phyloP scores from a whole-genome alignment of 495 filamentous ascomycete genomes.

The Penicillium arizonense region DNA sequence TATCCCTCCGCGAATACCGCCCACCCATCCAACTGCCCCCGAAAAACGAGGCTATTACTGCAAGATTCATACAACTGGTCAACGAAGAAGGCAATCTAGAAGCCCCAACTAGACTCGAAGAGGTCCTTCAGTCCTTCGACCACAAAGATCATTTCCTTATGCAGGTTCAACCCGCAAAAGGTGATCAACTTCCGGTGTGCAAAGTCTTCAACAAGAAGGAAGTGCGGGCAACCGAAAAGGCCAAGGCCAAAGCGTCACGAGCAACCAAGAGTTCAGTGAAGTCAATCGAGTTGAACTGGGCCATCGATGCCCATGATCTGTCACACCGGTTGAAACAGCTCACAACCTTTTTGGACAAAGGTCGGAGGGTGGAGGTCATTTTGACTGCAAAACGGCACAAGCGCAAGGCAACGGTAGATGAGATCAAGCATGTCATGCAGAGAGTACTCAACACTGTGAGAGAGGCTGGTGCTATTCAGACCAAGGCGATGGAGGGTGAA shows the following conservation, averaged over 20 bases:
- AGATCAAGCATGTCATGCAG: slow-evolving; percentile 42
- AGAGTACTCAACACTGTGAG: slow-evolving; percentile 33
- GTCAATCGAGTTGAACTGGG: slow-evolving; percentile 83
- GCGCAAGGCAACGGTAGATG: slow-evolving; percentile 38
- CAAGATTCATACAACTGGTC: slow-evolving; percentile 53
- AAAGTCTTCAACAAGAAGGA: slow-evolving; percentile 57
- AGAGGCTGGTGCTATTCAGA: slow-evolving; percentile 36
- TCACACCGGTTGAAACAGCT: slow-evolving; percentile 58
- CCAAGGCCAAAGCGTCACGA: slow-evolving; percentile 39
- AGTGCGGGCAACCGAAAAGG: slow-evolving; percentile 37
- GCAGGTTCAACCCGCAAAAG: slow-evolving; percentile 46
- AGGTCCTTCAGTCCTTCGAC: slow-evolving; percentile 50
- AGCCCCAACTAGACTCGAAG: slow-evolving; percentile 34
- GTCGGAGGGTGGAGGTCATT: slow-evolving; percentile 60
- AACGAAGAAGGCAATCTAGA: slow-evolving; percentile 48
- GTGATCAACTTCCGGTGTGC: slow-evolving; percentile 55
- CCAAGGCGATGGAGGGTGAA: slow-evolving; percentile 43
- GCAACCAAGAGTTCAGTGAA: slow-evolving; percentile 46
- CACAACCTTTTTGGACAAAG: slow-evolving; percentile 60
- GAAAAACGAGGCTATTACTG: slow-evolving; percentile 56
- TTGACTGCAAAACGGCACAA: slow-evolving; percentile 50
- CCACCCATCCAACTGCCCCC: slow-evolving; percentile 7
- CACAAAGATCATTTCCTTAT: slow-evolving; percentile 52
- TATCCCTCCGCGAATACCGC: slow-evolving; percentile 3
- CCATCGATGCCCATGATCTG: slow-evolving; percentile 68